These are phyloP conservation scores for Malassezia obtusa DNA, from an alignment of 1,284 basidiomycete genomes.

Conservation along the genomic window DNA sequence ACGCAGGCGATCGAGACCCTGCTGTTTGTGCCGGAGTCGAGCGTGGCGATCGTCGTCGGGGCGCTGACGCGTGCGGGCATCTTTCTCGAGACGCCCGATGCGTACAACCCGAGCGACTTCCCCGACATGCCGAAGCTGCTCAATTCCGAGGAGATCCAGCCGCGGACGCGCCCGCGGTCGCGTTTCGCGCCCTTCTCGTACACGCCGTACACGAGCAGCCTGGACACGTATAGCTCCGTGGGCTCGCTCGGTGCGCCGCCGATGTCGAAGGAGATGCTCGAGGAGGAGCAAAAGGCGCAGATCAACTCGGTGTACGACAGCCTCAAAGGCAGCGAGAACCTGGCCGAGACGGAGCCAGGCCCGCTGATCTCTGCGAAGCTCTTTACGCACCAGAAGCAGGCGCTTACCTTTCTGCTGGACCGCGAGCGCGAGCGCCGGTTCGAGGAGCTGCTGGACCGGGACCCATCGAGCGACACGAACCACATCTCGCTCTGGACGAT, in stretches of 20 bases:
- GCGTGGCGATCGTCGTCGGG: not conserved
- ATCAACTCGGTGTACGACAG: conserved; percentile 87
- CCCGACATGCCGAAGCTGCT: conserved; percentile 5
- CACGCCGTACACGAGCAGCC: not conserved
- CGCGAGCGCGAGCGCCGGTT: conserved; percentile 56
- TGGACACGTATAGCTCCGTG: not conserved
- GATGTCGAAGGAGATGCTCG: conserved; percentile 34
- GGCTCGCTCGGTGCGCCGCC: not conserved
- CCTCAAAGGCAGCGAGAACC: conserved; percentile 72
- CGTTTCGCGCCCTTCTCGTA: not conserved
- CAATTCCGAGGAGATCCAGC: not conserved
- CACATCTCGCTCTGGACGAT: conserved; percentile 68
- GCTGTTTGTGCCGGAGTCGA: conserved; percentile 1
- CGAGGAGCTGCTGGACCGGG: conserved; percentile 23
- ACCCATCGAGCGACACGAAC: conserved; percentile 1
- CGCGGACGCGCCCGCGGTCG: not conserved
- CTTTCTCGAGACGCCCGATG: not conserved
- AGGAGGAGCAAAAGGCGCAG: conserved; percentile 84
- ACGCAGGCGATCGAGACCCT: conserved; percentile 13
- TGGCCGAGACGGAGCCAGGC: conserved; percentile 67
- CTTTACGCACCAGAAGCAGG: conserved; percentile 97
- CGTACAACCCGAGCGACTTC: conserved; percentile 9
- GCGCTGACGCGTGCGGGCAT: conserved; percentile 6
- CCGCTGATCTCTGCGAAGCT: conserved; percentile 75
- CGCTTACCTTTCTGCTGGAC: conserved; percentile 88